Evolutionary conservation across 1,139 yeast species (phyloP), one percentile per base, ranked within the genome.

Genomic region (Yamadazyma diddensiae): DNA sequence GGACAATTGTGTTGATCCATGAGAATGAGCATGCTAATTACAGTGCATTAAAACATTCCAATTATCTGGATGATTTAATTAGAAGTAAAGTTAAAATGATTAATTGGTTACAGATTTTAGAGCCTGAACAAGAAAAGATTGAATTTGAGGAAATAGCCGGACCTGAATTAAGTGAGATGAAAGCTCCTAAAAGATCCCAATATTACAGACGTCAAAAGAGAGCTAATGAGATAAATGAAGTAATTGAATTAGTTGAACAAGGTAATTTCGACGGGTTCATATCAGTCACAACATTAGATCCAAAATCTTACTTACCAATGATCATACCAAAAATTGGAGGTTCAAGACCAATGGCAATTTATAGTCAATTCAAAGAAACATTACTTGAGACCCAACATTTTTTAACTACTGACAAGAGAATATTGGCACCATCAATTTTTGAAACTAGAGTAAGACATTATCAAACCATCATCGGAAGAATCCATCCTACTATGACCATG

Each of bases 401-500:
- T 10, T 65, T 88, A 31, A 70, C 77, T 40, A 64, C 65, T 27
- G 94, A 87, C 46, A 69, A 76, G 42, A 68, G 90, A 33, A 74
- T 86, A 8, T 66, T 92, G 46, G 94, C 94, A 1, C 95, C 97
- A 4, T 76, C 88, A 3, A 78, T 94, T 18, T 69, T 76, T 39
- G 97, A 90, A 55, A 77, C 95, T 0, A 70, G 87, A 38, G 94
- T 85, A 6, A 76, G 97, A 42, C 82, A 82, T 31, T 87, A 83
- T 53, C 99, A 92, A 59, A 88, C 97, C 3, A 77, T 92, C 18
- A 88, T 95, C 9, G 98, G 98, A 6, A 79, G 95, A 53, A 68
- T 92, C 55, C 98, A 94, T 56, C 99, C 99, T 0, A 59, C 81
- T 39, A 94, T 92, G 99, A 85, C 97, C 1, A 81, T 83, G 73